Percentiles rank a stretch among this genome's conserved stretches.
Conservation (phyloP, 345 rosid species). For the Toxicodendron radicans region DNA sequence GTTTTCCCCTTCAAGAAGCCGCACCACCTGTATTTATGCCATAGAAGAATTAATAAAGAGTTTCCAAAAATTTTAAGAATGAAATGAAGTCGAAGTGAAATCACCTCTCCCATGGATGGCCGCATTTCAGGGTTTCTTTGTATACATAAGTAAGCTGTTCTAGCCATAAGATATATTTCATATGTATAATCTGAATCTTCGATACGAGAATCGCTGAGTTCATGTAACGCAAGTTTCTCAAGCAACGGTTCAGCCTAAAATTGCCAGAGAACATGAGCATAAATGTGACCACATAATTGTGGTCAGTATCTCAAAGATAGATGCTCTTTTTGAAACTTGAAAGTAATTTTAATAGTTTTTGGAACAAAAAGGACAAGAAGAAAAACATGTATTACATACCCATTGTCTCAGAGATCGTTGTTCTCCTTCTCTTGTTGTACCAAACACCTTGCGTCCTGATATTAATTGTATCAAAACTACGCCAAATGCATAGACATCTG, state of each 20-base stretch:
- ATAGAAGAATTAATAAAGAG: too few species aligned
- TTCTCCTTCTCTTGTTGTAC: constrained; percentile 26
- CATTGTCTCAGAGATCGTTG: constrained; percentile 51
- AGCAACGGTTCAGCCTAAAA: constrained; percentile 50
- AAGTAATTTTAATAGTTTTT: background rate
- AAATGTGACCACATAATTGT: background rate
- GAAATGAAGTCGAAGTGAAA: background rate
- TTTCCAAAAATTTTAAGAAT: too few species aligned
- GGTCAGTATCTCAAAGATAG: too few species aligned
- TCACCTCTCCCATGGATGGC: constrained; percentile 62
- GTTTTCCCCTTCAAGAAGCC: constrained; percentile 49
- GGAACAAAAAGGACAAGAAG: background rate
- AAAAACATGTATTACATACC: constrained; percentile 32
- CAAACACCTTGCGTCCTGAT: constrained; percentile 49
- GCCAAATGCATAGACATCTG: constrained; percentile 66
- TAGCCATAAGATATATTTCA: constrained; percentile 47
- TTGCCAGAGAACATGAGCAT: background rate
- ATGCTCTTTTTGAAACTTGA: background rate
- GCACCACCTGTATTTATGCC: constrained; percentile 37
- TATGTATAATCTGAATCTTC: constrained; percentile 41
- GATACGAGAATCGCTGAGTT: constrained; percentile 46
- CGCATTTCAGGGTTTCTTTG: constrained; percentile 53
- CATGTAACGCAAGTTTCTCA: constrained; percentile 44
- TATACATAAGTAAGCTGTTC: constrained; percentile 40
- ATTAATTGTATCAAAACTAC: constrained; percentile 53